Conservation (phyloP, 1,284 basidiomycete species). For the Kwoniella shivajii region DNA sequence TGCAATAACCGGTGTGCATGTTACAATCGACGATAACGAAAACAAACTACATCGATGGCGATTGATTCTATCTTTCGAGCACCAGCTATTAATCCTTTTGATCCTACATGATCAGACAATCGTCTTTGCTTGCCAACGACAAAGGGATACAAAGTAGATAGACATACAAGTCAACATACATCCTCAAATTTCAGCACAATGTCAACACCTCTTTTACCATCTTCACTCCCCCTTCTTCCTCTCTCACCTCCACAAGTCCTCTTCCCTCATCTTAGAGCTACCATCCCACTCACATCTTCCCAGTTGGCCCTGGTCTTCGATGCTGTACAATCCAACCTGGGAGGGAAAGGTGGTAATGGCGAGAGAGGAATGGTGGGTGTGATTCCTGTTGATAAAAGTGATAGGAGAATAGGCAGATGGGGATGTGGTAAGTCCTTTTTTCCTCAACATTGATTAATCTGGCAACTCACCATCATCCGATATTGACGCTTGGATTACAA, state of each 20-base stretch:
- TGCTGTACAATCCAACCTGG: constrained; percentile 34
- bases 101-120: no score
- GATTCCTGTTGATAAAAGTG: constrained; percentile 46
- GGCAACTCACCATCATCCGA: not conserved
- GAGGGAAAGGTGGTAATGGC: constrained; percentile 19
- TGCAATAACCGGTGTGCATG: no score
- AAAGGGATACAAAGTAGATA: no score
- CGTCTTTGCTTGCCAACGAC: no score
- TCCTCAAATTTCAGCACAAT: no score
- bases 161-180: no score
- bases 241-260: constrained; percentile 44
- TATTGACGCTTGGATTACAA: no score
- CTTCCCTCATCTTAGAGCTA: constrained; percentile 40
- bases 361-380: constrained; percentile 33
- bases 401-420: constrained; percentile 48
- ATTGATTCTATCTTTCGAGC: no score
- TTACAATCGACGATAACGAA: no score
- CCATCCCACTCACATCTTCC: constrained; percentile 28
- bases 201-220: constrained; percentile 40
- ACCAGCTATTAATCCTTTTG: no score
- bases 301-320: constrained; percentile 39
- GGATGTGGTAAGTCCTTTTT: constrained; percentile 38
- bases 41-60: no score
- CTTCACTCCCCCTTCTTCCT: constrained; percentile 44
- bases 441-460: no score